These are phyloP conservation scores for Syzygium aqueum DNA, from an alignment of 345 rosid genomes.

Conservation along the genomic window DNA sequence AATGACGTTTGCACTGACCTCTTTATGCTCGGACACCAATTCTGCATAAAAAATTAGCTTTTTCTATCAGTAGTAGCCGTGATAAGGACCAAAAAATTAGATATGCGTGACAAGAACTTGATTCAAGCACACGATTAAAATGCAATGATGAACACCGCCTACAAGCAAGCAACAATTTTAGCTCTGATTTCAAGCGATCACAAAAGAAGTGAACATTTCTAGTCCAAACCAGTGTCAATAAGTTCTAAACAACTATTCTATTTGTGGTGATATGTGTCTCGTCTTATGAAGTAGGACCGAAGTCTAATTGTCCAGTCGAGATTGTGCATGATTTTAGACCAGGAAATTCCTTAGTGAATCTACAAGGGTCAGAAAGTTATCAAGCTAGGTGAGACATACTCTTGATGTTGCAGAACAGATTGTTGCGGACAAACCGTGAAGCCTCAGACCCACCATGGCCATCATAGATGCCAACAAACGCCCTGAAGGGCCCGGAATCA, in stretches of 20 bases:
- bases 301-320: not conserved
- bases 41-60: slow-evolving; percentile 16
- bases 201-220: not conserved
- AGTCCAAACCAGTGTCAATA: not conserved
- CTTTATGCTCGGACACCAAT: slow-evolving; percentile 36
- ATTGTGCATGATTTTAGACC: not conserved
- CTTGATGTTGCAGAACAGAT: slow-evolving; percentile 52
- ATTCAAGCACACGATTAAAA: not conserved
- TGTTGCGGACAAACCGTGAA: slow-evolving; percentile 48
- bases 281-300: not conserved
- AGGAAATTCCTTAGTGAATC: not conserved
- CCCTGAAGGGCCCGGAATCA: slow-evolving; percentile 40
- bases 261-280: not conserved
- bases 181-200: not conserved
- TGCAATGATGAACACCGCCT: not conserved
- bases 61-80: not conserved
- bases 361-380: not conserved
- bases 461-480: slow-evolving; percentile 71
- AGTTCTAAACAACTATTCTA: not conserved
- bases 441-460: slow-evolving; percentile 87
- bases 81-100: not conserved
- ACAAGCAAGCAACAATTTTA: not conserved
- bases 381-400: slow-evolving; percentile 24
- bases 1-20: slow-evolving; percentile 36
- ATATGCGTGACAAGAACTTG: not conserved